Conservation (phyloP, 2,329 filamentous ascomycete species). For the Mariannaea sp. region DNA sequence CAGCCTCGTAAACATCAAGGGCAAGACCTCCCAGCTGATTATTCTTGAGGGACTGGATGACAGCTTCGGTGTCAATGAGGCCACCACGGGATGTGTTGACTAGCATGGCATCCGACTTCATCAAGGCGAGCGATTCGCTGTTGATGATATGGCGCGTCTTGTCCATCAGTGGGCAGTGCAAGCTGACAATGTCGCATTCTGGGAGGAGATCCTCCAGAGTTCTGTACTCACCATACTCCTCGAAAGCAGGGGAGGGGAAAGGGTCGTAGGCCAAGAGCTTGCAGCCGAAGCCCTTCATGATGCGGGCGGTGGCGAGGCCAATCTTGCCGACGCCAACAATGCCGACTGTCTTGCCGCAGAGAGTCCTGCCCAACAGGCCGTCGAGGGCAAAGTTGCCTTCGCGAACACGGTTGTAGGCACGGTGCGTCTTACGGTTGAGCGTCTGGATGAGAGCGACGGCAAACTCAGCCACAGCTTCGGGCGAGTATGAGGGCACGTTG, state of each 20-base stretch:
- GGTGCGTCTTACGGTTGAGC: slow-evolving; percentile 69
- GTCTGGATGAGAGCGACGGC: slow-evolving; percentile 70
- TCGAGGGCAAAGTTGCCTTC: slow-evolving; percentile 71
- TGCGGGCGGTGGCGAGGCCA: slow-evolving; percentile 63
- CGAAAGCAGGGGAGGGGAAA: slow-evolving; percentile 55
- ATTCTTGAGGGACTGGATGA: slow-evolving; percentile 64
- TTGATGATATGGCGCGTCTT: slow-evolving; percentile 66
- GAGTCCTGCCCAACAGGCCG: slow-evolving; percentile 64
- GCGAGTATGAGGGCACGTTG: slow-evolving; percentile 70
- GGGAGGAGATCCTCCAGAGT: slow-evolving; percentile 59
- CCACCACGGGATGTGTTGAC: slow-evolving; percentile 72
- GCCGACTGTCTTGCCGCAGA: slow-evolving; percentile 69
- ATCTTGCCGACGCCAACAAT: slow-evolving; percentile 69
- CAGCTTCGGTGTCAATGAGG: slow-evolving; percentile 63
- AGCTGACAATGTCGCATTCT: slow-evolving; percentile 63
- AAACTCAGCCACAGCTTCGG: slow-evolving; percentile 72
- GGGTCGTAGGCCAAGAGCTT: slow-evolving; percentile 65
- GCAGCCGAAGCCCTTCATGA: slow-evolving; percentile 70
- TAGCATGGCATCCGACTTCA: slow-evolving; percentile 65
- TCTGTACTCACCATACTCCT: slow-evolving; percentile 55
- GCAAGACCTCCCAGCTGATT: slow-evolving; percentile 65
- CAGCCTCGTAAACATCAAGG: slow-evolving; percentile 71
- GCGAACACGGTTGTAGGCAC: slow-evolving; percentile 69
- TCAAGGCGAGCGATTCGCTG: slow-evolving; percentile 53
- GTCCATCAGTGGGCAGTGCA: slow-evolving; percentile 69